Percentiles rank a stretch among this genome's conserved stretches.
Evolutionary conservation across 345 rosid species (phyloP).

Genomic region (Erucastrum elatum): DNA sequence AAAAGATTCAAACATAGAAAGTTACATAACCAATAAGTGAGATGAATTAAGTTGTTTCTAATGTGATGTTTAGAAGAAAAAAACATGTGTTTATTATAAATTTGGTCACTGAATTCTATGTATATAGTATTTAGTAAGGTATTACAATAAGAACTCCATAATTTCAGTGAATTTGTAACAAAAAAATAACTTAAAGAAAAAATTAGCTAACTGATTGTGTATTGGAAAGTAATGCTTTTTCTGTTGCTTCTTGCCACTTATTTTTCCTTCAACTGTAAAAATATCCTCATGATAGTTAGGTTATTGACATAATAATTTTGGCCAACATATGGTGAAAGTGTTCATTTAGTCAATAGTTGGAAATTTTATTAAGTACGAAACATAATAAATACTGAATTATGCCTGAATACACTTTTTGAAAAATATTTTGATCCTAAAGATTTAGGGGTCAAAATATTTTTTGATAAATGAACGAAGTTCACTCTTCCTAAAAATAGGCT

Average conservation of each 20-base stretch:
- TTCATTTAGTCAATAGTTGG: neutral
- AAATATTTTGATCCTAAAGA: neutral
- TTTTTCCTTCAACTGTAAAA: neutral
- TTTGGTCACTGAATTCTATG: too few species aligned
- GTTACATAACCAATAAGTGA: too few species aligned
- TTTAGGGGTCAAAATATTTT: neutral
- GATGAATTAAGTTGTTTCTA: too few species aligned
- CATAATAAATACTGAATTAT: too few species aligned
- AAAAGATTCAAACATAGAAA: too few species aligned
- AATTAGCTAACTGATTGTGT: neutral
- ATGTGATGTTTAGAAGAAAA: too few species aligned
- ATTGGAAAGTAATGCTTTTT: neutral
- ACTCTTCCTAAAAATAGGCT: neutral
- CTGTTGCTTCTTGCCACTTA: neutral
- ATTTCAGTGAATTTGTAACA: neutral
- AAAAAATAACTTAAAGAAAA: too few species aligned
- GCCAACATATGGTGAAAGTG: neutral
- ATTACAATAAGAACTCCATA: too few species aligned
- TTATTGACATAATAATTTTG: neutral
- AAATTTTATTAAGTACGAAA: too few species aligned
- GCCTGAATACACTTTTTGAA: too few species aligned
- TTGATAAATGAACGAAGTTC: neutral
- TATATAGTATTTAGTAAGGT: too few species aligned
- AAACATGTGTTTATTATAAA: too few species aligned
- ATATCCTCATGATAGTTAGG: neutral